Conservation (phyloP, 441 rosid genomes). For the Corymbia calophylla region DNA sequence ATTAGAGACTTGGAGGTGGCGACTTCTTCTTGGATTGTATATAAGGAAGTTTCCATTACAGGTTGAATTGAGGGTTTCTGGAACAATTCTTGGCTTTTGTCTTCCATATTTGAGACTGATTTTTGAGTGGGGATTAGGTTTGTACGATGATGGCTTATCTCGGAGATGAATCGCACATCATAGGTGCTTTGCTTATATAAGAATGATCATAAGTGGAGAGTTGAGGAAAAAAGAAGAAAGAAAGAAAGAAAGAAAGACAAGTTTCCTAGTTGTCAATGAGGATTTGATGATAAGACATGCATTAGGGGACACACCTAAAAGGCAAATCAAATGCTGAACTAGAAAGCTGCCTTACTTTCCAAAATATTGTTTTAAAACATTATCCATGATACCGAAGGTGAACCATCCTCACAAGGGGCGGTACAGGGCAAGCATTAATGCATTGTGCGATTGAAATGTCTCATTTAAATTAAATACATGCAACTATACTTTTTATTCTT, state of each 20-base stretch:
- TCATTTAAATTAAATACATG: not conserved
- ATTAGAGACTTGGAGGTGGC: not conserved
- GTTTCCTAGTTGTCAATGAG: not conserved
- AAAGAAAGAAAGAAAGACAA: not conserved
- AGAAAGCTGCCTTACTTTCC: not conserved
- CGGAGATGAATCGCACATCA: not conserved
- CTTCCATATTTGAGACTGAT: conserved; percentile 7
- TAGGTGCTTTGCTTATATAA: not conserved
- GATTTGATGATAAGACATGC: not conserved
- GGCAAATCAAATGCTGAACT: not conserved
- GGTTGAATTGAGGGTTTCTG: conserved; percentile 1
- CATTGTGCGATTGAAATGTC: not conserved
- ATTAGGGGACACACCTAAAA: not conserved
- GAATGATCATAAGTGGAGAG: not conserved
- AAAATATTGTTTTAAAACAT: not conserved
- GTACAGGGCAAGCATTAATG: not conserved
- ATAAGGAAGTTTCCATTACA: not conserved
- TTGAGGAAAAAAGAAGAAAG: not conserved
- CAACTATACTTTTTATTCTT: not conserved
- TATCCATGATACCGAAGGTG: not conserved
- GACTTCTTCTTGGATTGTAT: not conserved
- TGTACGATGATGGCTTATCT: not conserved
- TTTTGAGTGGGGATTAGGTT: not conserved
- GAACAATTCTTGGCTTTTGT: not conserved
- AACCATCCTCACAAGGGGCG: not conserved